A percentile compares a stretch with the other conserved stretches of the same genome.
These are phyloP conservation scores for Apophysomyces sp. DNA, from an alignment of 371 early-diverging fungal genomes.

Conservation along the genomic window DNA sequence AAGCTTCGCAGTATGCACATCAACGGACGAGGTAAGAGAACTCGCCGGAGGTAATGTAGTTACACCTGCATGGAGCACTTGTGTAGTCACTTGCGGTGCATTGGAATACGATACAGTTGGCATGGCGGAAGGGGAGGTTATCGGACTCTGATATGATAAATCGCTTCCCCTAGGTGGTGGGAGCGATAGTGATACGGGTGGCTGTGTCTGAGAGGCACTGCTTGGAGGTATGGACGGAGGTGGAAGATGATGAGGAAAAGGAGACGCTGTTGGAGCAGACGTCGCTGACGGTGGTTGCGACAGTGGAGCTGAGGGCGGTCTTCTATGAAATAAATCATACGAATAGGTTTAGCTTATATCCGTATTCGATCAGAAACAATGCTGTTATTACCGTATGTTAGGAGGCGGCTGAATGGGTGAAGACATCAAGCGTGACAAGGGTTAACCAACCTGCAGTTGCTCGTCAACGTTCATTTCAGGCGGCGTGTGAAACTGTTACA, in stretches of 20 bases:
- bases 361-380: not conserved
- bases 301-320: not conserved
- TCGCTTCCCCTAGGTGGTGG: not conserved
- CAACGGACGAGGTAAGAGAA: not conserved
- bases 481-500: not conserved
- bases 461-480: not conserved
- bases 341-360: not conserved
- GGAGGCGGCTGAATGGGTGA: conserved; percentile 2
- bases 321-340: not conserved
- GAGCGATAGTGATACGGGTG: not conserved
- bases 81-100: not conserved
- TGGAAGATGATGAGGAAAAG: conserved; percentile 3
- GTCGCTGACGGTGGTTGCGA: not conserved
- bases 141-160: conserved; percentile 1
- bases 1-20: not conserved
- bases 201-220: not conserved
- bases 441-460: not conserved
- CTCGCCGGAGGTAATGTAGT: not conserved
- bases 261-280: not conserved
- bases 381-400: not conserved
- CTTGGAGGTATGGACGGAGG: not conserved
- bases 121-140: not conserved
- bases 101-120: not conserved
- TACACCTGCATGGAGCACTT: not conserved
- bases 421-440: conserved; percentile 3